Base-by-base conservation (phyloP, 2,329 filamentous ascomycete genomes). In the Lasiodiplodia sp. region DNA sequence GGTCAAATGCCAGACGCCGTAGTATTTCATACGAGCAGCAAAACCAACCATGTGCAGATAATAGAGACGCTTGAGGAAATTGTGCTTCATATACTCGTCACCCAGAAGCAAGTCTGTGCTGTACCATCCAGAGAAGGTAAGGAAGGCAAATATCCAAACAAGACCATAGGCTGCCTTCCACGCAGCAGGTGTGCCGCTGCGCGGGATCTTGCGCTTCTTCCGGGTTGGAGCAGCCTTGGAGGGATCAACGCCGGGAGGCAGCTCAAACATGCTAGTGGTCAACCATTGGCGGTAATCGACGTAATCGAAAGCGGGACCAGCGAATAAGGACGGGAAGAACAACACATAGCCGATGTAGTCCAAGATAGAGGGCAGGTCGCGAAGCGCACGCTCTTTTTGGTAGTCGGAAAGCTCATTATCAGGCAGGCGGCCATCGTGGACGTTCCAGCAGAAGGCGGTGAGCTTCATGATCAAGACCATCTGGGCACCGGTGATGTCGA, bases 401-500 rank as follows among this genome's bases (percentile, higher is more conserved):
- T 91, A 88, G 62, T 96, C 92, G 0, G 92, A 92, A n/a, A 99
- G 87, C 69, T 94, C 88, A 53, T 91, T 86, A 21, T 91, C 88
- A 3, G 93, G 89, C 23, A 97, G 85, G 69, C 91, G 89, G 23
- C 96, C 96, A 78, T 99, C 96, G 75, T 96, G 94, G 10, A 98
- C 91, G 77, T 98, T 98, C 96, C 96, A 99, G 82, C 93, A 97
- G 77, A 99, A 99, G 5, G 95, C 92, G 25, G 90, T 93, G 44
- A 99, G 88, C 78, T 99, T 99, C 93, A 99, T 99, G 71, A 98
- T 91, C 73, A 98, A 82, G 40, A 99, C 96, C 96, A 99, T 99
- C 80, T 99, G 96, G 1, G 95, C 94, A 51, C 92, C 94, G 0
- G 95, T 97, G 73, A 99, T 94, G 78, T 99, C 96, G 69, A 97